Evolutionary conservation across 768 basidiomycete species (phyloP).

Genomic region (Tylopilus plumbeoviolaceoides): DNA sequence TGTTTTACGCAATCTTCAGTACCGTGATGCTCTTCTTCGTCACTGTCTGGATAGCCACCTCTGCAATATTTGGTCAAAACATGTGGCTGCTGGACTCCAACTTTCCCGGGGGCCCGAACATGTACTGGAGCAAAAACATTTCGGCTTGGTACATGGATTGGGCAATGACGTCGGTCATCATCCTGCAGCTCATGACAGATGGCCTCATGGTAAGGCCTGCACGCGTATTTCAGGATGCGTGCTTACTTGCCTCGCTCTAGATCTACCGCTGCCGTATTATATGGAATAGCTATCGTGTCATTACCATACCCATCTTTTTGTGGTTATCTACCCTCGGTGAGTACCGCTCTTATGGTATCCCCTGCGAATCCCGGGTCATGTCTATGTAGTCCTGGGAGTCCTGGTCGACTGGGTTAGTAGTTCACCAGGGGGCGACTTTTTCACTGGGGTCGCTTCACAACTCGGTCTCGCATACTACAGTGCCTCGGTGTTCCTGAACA

Average conservation of each 20-base stretch:
- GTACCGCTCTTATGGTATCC: neutral
- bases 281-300: slow-evolving; percentile 23
- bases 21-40: neutral
- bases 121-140: slow-evolving; percentile 9
- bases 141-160: slow-evolving; percentile 30
- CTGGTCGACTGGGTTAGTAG: neutral
- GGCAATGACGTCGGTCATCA: slow-evolving; percentile 25
- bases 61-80: no score
- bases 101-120: neutral
- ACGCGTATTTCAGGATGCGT: neutral
- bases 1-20: slow-evolving; percentile 26
- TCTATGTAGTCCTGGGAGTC: neutral
- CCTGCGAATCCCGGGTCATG: neutral
- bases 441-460: slow-evolving; percentile 2
- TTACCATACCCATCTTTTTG: slow-evolving; percentile 15
- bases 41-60: no score
- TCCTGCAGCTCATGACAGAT: slow-evolving; percentile 34
- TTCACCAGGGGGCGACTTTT: neutral
- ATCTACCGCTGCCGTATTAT: slow-evolving; percentile 37
- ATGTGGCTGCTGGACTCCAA: neutral
- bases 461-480: slow-evolving; percentile 19
- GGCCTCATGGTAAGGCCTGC: slow-evolving; percentile 20
- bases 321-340: slow-evolving; percentile 23
- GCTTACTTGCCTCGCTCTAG: slow-evolving; percentile 23
- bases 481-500: slow-evolving; percentile 15